These are phyloP conservation scores for Magnaporthiopsis rhizophila DNA, from an alignment of 2,329 filamentous ascomycete species.

Conservation along the genomic window DNA sequence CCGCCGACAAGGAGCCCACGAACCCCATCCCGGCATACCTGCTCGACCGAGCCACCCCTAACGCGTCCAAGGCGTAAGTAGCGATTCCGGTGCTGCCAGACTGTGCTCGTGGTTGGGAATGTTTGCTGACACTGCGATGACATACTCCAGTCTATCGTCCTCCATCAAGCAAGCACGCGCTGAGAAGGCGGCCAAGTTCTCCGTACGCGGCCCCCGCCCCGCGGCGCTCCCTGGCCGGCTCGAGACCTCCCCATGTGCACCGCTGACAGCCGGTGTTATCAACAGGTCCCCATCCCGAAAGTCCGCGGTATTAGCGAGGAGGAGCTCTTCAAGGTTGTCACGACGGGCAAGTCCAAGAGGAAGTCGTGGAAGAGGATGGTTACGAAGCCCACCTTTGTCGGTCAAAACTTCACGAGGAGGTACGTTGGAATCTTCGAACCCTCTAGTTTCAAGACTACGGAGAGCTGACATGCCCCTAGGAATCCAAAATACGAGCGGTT, in stretches of 20 bases:
- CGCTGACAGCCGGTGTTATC: neutral
- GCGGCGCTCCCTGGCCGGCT: neutral
- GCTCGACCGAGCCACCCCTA: slow-evolving; percentile 64
- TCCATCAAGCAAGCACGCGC: slow-evolving; percentile 93
- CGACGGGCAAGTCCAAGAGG: slow-evolving; percentile 68
- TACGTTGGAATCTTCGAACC: neutral
- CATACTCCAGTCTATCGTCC: slow-evolving; percentile 43
- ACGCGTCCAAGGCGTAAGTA: slow-evolving; percentile 23
- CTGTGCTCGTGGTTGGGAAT: slow-evolving; percentile 2
- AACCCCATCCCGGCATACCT: slow-evolving; percentile 88
- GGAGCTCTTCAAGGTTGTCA: slow-evolving; percentile 77
- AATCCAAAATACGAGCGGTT: slow-evolving; percentile 38
- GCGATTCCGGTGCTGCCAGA: neutral
- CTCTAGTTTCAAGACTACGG: neutral
- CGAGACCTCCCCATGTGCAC: neutral
- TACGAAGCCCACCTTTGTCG: slow-evolving; percentile 83
- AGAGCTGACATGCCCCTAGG: neutral
- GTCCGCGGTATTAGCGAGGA: slow-evolving; percentile 90
- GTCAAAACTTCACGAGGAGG: slow-evolving; percentile 66
- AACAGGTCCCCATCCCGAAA: slow-evolving; percentile 65
- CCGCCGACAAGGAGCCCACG: slow-evolving; percentile 67
- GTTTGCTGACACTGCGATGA: neutral
- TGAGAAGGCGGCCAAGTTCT: slow-evolving; percentile 91
- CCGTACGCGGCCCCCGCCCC: slow-evolving; percentile 37
- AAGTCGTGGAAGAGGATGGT: slow-evolving; percentile 62